Evolutionary conservation across 139 green algal species (phyloP).

Genomic region (Chlorella sorokiniana): DNA sequence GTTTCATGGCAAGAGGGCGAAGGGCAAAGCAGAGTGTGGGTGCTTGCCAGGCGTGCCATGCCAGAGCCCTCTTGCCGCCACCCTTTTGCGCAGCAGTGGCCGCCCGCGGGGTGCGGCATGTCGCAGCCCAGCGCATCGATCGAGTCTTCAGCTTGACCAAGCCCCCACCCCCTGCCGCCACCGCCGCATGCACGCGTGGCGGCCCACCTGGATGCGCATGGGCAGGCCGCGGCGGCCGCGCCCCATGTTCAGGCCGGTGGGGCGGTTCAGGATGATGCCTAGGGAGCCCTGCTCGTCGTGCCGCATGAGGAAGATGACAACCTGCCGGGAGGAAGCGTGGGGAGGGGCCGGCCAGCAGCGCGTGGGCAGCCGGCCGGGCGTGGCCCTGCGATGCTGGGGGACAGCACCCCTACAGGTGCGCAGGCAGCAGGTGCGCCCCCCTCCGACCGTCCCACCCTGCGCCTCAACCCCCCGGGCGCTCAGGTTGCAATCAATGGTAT

Average conservation of each 20-base stretch:
- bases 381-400: background rate
- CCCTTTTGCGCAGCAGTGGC: too few relatives aligned
- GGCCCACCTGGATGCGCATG: background rate
- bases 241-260: constrained; percentile 52
- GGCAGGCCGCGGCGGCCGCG: constrained; percentile 4
- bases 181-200: background rate
- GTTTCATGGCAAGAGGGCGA: too few relatives aligned
- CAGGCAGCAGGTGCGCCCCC: background rate
- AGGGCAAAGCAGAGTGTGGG: too few relatives aligned
- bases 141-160: background rate
- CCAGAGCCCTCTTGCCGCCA: too few relatives aligned
- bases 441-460: too few relatives aligned
- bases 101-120: too few relatives aligned
- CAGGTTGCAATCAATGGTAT: background rate
- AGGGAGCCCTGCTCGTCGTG: constrained; percentile 54
- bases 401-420: background rate
- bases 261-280: constrained; percentile 72
- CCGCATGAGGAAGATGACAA: constrained; percentile 62
- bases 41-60: too few relatives aligned
- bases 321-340: constrained; percentile 23
- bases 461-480: background rate
- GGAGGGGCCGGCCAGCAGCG: background rate
- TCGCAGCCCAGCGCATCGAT: too few relatives aligned
- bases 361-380: background rate
- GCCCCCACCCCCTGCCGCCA: background rate